phyloP scores from a whole-genome alignment of 768 basidiomycete species.

The Guyanaporus albipodus region DNA sequence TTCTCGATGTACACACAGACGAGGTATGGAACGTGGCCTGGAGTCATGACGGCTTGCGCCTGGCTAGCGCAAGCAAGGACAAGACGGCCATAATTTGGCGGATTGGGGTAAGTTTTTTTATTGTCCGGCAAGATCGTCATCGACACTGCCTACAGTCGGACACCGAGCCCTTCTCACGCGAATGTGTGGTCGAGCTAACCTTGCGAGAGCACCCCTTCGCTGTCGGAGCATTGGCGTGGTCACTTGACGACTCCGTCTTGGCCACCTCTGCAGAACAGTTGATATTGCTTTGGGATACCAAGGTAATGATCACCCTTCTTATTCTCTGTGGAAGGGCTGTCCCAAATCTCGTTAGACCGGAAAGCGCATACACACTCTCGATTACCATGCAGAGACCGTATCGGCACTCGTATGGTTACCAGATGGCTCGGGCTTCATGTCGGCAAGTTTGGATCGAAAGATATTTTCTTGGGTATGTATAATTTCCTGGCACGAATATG shows the following conservation, averaged over 20 bases:
- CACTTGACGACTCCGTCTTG: constrained; percentile 79
- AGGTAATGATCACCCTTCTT: constrained; percentile 45
- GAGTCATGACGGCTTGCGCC: constrained; percentile 81
- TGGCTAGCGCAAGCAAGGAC: constrained; percentile 90
- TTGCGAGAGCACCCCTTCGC: constrained; percentile 75
- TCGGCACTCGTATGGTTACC: constrained; percentile 86
- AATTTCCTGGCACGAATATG: neutral
- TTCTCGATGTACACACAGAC: constrained; percentile 81
- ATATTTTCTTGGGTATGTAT: constrained; percentile 75
- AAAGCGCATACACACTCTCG: constrained; percentile 58
- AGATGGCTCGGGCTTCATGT: constrained; percentile 86
- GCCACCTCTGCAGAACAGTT: constrained; percentile 77
- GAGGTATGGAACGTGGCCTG: constrained; percentile 97
- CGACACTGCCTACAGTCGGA: constrained; percentile 36
- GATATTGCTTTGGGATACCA: constrained; percentile 88
- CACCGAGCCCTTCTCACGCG: constrained; percentile 47
- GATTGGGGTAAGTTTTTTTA: constrained; percentile 60
- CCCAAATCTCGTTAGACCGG: constrained; percentile 55
- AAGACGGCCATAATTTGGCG: constrained; percentile 87
- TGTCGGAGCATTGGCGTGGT: constrained; percentile 88
- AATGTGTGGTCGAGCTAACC: constrained; percentile 55
- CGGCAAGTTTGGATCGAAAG: constrained; percentile 81
- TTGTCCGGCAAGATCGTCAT: constrained; percentile 1
- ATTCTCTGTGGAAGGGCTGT: neutral
- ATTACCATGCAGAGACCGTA: constrained; percentile 77